Base-by-base conservation (phyloP, 192 early-diverging fungal genomes). In the Physocladia obscura region DNA sequence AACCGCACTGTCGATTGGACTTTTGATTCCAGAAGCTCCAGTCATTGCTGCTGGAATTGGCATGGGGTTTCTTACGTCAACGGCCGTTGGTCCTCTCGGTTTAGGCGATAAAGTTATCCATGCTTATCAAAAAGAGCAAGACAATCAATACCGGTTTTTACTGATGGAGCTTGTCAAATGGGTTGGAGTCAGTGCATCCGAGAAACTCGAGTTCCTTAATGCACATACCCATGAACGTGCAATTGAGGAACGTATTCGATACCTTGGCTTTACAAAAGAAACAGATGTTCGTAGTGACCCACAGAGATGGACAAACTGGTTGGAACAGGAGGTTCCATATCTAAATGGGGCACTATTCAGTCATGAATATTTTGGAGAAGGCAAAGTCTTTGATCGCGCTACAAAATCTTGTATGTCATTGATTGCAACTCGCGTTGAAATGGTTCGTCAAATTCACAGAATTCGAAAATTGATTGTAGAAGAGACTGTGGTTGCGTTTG, bases 131-230 rank as follows among this genome's bases (percentile, higher is more conserved):
- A 37, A 56, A 22, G 71, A 73, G 54, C 71, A 73, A 38, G 71
- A 73, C 62, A 73, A 73, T 48, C 62, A 64, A 34, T 73, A 73
- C 49, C 71, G 71, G 22, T 73, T 73, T 32, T 58, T 73, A 22
- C 35, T 73, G 30, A 73, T 73, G 71, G 71, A 73, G 71, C 35
- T 73, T 17, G 71, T 73, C 22, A 73, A 73, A 39, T 73, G 71
- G 71, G 40, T 73, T 30, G 71, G 71, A 4, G 71, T 73, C 24
- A 32, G 52, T 1, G 17, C 30, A 22, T 56, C 51, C 5, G 49
- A 68, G 35, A 54, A 68, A 22, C 56, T 73, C 15, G 71, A 73
- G 63, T 73, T 73, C 58, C 55, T 73, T 34, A 73, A 73, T 35
- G 71, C 71, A 3, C 55, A 67, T 47, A 73, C 71, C 13, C 71